Base-by-base conservation (phyloP, 164 flowering plant genomes). In the Protea cynaroides region DNA sequence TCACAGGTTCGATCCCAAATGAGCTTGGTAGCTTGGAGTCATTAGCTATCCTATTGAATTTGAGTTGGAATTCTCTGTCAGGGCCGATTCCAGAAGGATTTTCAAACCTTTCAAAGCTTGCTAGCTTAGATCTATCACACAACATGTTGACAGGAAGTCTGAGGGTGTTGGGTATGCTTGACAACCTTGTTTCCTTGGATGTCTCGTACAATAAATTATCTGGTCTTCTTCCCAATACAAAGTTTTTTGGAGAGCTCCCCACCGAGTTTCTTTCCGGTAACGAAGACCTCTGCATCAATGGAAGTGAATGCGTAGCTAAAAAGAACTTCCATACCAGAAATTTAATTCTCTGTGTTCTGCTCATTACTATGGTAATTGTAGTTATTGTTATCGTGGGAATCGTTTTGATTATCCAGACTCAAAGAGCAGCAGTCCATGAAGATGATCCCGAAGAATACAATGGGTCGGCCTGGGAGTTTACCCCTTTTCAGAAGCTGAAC, bases 161-260 rank as follows among this genome's bases (percentile, higher is more conserved):
- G 49, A 60, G 18, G 43, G 73, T 71, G n/a, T 64, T 83, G 40
- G 74, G 72, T 22, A 68, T 40, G 62, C 84, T 86, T 11, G 82
- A 82, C 51, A 86, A 82, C 43, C 86, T 86, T 53, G 87, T 81
- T 52, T 79, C 86, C 38, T 67, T 86, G 58, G 74, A 86, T 71
- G 72, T 83, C 64, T 86, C 90, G 0, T 77, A 75, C 72, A 83
- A 86, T 44, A 78, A 82, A 24, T 80, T 86, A 64, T 79, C 86
- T 1, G 90, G 86, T 25, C 34, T 36, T 52, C 76, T 86, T 69
- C 90, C 90, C 0, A 69, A 75, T 58, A 80, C 80, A 3, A 78
- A 79, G 66, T 71, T 83, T 65, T 83, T 86, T 69, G 72, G 58
- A 47, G 74, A 71, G 58, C 81, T 86, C 9, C 80, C 86, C 0